A percentile compares a stretch with the other conserved stretches of the same genome.
phyloP scores from a whole-genome alignment of 805 yeast species.

The Kazachstania viticola region DNA sequence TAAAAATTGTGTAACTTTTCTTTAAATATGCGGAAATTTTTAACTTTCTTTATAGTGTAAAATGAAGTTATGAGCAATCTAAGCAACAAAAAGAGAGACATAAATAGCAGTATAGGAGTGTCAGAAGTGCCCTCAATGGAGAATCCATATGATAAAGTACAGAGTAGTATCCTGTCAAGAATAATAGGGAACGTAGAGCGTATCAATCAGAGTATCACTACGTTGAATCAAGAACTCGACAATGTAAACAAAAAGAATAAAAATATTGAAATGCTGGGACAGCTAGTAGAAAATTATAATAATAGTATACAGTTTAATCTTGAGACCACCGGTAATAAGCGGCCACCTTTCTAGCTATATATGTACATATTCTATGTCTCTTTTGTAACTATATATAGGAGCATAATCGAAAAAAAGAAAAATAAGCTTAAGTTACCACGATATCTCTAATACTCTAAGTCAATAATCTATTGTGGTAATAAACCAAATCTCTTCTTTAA shows the following conservation, averaged over 20 bases:
- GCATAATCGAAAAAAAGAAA: background rate
- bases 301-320: constrained; percentile 61
- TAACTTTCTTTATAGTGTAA: no score
- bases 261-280: constrained; percentile 59
- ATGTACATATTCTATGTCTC: background rate
- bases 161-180: constrained; percentile 61
- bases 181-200: constrained; percentile 70
- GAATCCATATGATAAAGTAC: constrained; percentile 78
- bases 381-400: background rate
- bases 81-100: no score
- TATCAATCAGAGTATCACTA: constrained; percentile 57
- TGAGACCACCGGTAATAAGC: constrained; percentile 49
- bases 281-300: constrained; percentile 70
- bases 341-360: constrained; percentile 13
- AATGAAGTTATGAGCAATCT: no score
- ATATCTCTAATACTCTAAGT: no score
- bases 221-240: constrained; percentile 48
- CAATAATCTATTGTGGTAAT: constrained; percentile 50
- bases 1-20: no score
- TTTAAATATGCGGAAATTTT: no score
- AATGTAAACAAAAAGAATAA: constrained; percentile 55
- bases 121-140: constrained; percentile 37
- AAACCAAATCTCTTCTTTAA: constrained; percentile 87
- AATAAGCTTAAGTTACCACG: no score
- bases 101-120: no score